Conservation (phyloP, 495 filamentous ascomycete species). For the Podospora appendiculata region DNA sequence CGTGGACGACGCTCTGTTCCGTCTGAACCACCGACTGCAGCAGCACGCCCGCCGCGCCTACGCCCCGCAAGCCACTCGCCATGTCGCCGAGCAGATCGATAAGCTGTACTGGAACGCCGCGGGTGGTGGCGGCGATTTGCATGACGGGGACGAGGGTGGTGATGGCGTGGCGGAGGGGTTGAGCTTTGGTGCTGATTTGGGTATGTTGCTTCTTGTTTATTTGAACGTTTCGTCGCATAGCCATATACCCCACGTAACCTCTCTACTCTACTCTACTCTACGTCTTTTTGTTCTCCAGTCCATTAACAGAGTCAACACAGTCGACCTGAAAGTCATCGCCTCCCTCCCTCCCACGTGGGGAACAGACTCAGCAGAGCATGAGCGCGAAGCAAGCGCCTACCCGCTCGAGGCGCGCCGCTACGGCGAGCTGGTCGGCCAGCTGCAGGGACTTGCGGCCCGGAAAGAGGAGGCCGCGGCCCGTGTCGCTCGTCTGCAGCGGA, state of each 20-base stretch:
- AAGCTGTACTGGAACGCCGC: slow-evolving; percentile 56
- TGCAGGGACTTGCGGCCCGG: slow-evolving; percentile 43
- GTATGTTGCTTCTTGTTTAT: slow-evolving; percentile 12
- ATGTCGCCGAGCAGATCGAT: slow-evolving; percentile 79
- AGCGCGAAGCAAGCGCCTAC: slow-evolving; percentile 17
- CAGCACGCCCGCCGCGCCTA: slow-evolving; percentile 68
- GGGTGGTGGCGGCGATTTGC: slow-evolving; percentile 25
- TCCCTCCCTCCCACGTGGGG: slow-evolving; percentile 37
- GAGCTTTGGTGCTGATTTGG: slow-evolving; percentile 28
- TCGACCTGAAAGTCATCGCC: slow-evolving; percentile 31
- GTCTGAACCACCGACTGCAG: slow-evolving; percentile 58
- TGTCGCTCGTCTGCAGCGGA: slow-evolving; percentile 47
- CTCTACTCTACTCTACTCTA: too few species aligned
- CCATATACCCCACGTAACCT: slow-evolving; percentile 14
- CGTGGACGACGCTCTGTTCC: slow-evolving; percentile 35
- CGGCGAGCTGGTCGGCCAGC: slow-evolving; percentile 41
- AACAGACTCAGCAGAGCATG: neutral
- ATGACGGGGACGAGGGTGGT: slow-evolving; percentile 24
- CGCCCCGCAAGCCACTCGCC: slow-evolving; percentile 64
- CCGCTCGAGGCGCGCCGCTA: slow-evolving; percentile 40
- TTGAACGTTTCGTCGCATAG: neutral
- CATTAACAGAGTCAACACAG: slow-evolving; percentile 14
- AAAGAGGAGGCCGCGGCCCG: slow-evolving; percentile 47
- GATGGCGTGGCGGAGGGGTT: slow-evolving; percentile 30
- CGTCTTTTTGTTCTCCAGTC: neutral